Evolutionary conservation across 805 yeast genomes (phyloP).

Genomic region (Saccharomycopsis sp.): DNA sequence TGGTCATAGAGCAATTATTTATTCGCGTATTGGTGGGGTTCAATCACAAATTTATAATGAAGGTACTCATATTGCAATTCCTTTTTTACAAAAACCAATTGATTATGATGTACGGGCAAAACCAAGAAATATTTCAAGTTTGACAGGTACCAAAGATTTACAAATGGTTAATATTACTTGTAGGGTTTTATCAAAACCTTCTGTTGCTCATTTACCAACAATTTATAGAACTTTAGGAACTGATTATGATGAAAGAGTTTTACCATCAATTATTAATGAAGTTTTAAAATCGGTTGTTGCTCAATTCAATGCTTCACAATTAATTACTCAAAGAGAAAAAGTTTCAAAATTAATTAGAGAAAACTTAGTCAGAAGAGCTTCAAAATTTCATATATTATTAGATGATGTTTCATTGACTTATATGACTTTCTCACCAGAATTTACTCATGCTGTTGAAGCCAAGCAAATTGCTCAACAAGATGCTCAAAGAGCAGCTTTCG

Average conservation of each 20-base stretch:
- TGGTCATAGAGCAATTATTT: constrained; percentile 96
- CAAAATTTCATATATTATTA: constrained; percentile 74
- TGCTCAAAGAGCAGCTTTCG: constrained; percentile 96
- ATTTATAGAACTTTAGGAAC: constrained; percentile 88
- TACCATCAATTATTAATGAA: constrained; percentile 97
- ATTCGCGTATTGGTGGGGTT: constrained; percentile 82
- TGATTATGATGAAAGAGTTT: constrained; percentile 94
- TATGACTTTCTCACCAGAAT: constrained; percentile 97
- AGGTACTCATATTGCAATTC: constrained; percentile 91
- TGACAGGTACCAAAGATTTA: constrained; percentile 96
- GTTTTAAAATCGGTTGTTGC: constrained; percentile 96
- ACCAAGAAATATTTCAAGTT: constrained; percentile 91
- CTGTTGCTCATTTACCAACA: constrained; percentile 65
- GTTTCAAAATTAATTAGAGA: constrained; percentile 90
- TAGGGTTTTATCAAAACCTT: constrained; percentile 90
- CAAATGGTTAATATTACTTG: constrained; percentile 99
- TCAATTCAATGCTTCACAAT: constrained; percentile 95
- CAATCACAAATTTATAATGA: constrained; percentile 77
- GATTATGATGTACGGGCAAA: constrained; percentile 94
- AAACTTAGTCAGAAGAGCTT: constrained; percentile 83
- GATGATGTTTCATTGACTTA: constrained; percentile 96
- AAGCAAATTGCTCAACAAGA: constrained; percentile 99
- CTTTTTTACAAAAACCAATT: constrained; percentile 91
- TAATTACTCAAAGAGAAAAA: constrained; percentile 97
- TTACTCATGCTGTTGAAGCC: constrained; percentile 95